Evolutionary conservation across 1,139 yeast species (phyloP).

Genomic region (Spencermartinsiella ligniputridi): DNA sequence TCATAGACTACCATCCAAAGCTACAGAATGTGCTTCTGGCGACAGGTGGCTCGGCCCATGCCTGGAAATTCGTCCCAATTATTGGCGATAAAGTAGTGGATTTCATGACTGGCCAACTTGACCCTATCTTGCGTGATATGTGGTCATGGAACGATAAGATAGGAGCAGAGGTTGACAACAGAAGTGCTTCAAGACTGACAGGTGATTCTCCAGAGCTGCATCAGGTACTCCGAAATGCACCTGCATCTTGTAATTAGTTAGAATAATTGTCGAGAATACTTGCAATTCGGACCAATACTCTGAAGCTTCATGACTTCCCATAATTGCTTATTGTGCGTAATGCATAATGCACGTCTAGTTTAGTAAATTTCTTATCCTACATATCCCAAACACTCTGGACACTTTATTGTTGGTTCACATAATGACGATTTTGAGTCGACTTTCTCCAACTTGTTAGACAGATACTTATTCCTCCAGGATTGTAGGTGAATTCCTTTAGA

Average conservation of each 20-base stretch:
- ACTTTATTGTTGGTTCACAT: too few relatives aligned
- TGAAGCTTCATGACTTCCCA: too few relatives aligned
- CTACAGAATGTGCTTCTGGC: conserved; percentile 8
- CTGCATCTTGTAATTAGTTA: neutral
- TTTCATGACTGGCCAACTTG: conserved; percentile 9
- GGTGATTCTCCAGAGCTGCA: conserved; percentile 7
- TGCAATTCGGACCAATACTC: too few relatives aligned
- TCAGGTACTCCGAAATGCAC: neutral
- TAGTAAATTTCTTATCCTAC: too few relatives aligned
- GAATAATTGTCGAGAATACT: neutral
- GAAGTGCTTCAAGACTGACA: conserved; percentile 10
- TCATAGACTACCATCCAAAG: conserved; percentile 11
- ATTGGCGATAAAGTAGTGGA: conserved; percentile 13
- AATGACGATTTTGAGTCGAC: too few relatives aligned
- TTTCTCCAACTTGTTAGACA: too few relatives aligned
- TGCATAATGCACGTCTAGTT: too few relatives aligned
- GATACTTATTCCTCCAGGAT: too few relatives aligned
- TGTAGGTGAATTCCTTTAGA: too few relatives aligned
- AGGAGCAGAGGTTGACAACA: conserved; percentile 3
- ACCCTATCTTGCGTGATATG: conserved; percentile 5
- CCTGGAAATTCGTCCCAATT: conserved; percentile 13
- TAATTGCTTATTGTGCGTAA: too few relatives aligned
- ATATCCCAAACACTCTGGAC: too few relatives aligned
- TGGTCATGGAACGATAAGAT: conserved; percentile 13
- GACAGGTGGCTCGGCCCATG: conserved; percentile 14